Evolutionary conservation across 1,284 basidiomycete species (phyloP), one percentile per base, ranked within the genome.

Genomic region (Vanrija pseudolonga): DNA sequence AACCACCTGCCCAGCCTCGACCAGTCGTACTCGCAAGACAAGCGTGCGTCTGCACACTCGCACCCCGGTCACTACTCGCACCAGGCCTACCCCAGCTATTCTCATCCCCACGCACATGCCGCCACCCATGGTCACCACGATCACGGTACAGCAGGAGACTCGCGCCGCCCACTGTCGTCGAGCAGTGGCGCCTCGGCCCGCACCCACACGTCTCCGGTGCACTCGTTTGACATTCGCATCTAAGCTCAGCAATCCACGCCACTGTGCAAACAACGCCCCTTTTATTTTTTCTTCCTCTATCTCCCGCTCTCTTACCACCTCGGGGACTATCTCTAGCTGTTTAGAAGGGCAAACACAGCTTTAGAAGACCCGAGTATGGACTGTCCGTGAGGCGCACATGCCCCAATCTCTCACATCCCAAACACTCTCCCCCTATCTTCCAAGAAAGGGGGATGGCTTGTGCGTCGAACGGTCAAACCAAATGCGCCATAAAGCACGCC

Each of bases 161-260:
- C 47, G 14, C 45, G 48, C 26, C 50, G 53, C 20, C 57, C 57
- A 2, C 39, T 53, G 20, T 53, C 53, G 15, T 50, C 50, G 5
- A 52, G 53, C 53, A 52, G 53, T 11, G 48, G 22, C 11, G 23
- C 43, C 43, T 43, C 49, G 12, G 3, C 43, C 6, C 51, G 39
- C 32, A 32, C 46, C 20, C 53, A 51, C 51, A 23, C 42, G 24
- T 57, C 55, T 26, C 51, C 51, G 6, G 55, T 53, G 8, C 55
- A 53, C 43, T 38, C 20, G 19, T 57, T 57, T 40, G 51, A 49
- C 18, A 44, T 57, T 23, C 55, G 55, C 6, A 50, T 56, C 18
- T 56, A 45, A 32, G 28, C 28, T 5, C 11, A 12, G 28, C 6
- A 32, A 6, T 3, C 6, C 28, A 12, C 28, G 28, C 28, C 6